Conservation (phyloP, 2,329 filamentous ascomycete species). For the Zymoseptoria tritici region DNA sequence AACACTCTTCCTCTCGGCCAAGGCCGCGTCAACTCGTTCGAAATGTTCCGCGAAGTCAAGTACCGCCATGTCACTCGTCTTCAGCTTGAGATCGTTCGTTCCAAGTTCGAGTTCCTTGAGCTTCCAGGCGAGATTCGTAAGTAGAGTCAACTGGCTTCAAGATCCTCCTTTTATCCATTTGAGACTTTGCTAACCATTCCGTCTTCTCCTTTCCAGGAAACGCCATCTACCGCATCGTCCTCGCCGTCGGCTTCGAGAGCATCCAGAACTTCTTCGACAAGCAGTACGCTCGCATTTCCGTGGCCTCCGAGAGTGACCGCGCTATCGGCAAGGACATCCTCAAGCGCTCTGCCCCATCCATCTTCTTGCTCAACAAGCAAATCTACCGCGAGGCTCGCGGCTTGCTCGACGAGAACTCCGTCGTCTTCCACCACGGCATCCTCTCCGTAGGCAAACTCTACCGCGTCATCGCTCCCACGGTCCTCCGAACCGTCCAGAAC, state of each 20-base stretch:
- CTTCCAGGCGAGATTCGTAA: conserved; percentile 24
- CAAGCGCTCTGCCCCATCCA: conserved; percentile 16
- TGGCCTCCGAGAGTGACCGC: neutral
- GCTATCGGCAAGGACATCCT: conserved; percentile 3
- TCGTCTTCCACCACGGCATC: conserved; percentile 27
- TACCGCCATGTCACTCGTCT: conserved; percentile 17
- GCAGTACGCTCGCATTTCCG: conserved; percentile 3
- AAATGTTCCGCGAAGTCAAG: conserved; percentile 6
- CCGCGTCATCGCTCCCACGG: conserved; percentile 15
- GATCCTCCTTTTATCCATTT: too few relatives aligned
- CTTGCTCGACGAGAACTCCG: conserved; percentile 20
- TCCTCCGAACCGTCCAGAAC: conserved; percentile 21
- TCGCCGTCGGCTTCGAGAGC: conserved; percentile 13
- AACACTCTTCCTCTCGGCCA: neutral
- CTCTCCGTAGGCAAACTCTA: conserved; percentile 6
- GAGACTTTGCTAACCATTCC: neutral
- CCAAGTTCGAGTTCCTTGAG: conserved; percentile 22
- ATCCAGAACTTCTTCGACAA: conserved; percentile 18
- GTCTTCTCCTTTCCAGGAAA: neutral
- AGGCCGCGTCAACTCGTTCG: conserved; percentile 8
- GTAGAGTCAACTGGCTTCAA: conserved; percentile 5
- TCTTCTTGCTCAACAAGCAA: conserved; percentile 31
- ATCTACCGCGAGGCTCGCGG: conserved; percentile 26
- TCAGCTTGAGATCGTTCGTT: conserved; percentile 12
- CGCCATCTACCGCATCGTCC: conserved; percentile 14